Conservation (phyloP, 129 eudicot genomes). For the Ambrosia artemisiifolia region DNA sequence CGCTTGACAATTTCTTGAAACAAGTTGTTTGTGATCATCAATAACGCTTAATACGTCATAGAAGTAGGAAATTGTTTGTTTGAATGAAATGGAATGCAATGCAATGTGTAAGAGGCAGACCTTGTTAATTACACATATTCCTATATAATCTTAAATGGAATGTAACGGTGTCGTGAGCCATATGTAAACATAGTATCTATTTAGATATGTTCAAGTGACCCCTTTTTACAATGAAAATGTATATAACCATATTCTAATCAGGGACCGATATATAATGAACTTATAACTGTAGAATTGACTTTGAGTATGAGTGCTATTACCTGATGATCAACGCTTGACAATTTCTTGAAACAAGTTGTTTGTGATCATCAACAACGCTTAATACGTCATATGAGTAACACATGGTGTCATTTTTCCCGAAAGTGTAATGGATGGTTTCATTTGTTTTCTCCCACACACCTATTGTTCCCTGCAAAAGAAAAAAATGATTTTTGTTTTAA, state of each 20-base stretch:
- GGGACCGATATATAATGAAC: not conserved
- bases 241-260: not conserved
- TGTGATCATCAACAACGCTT: not conserved
- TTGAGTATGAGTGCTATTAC: not conserved
- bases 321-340: slow-evolving; percentile 18
- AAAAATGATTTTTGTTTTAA: not conserved
- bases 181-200: not conserved
- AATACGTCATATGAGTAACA: slow-evolving; percentile 20
- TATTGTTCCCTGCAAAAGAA: slow-evolving; percentile 20
- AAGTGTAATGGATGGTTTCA: not conserved
- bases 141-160: not conserved
- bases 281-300: not conserved
- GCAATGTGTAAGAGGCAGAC: not conserved
- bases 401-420: slow-evolving; percentile 4
- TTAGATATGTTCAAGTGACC: not conserved
- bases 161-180: not conserved
- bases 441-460: not conserved
- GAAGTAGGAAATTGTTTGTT: too few species aligned
- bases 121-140: not conserved
- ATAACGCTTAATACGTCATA: not conserved
- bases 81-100: too few species aligned
- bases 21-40: not conserved
- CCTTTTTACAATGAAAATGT: not conserved
- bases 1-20: not conserved
- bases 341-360: slow-evolving; percentile 6